These are phyloP conservation scores for Draba incana DNA, from an alignment of 345 rosid species.

Conservation along the genomic window DNA sequence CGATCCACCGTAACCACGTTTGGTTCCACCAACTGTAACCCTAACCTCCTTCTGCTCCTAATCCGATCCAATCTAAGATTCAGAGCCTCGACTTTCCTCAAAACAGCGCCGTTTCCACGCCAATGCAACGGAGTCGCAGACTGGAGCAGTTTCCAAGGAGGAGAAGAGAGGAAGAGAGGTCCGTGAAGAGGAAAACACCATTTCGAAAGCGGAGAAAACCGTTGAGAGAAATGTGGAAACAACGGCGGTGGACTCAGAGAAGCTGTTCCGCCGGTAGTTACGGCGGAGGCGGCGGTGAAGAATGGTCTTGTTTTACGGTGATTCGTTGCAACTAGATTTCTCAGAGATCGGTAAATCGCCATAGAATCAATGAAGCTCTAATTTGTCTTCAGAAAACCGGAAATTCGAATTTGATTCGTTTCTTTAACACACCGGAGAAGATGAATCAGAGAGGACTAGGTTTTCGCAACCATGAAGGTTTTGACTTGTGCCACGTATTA, in stretches of 20 bases:
- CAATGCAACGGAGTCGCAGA: slow-evolving; percentile 71
- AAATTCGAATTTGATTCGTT: slow-evolving; percentile 19
- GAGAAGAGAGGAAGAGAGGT: slow-evolving; percentile 73
- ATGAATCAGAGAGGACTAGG: slow-evolving; percentile 25
- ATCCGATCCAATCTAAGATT: slow-evolving; percentile 51
- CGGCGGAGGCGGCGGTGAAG: slow-evolving; percentile 43
- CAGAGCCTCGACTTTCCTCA: slow-evolving; percentile 60
- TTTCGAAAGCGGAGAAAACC: slow-evolving; percentile 49
- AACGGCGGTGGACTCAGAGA: slow-evolving; percentile 44
- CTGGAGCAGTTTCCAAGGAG: slow-evolving; percentile 92
- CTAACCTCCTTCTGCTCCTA: slow-evolving; percentile 42
- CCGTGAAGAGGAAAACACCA: slow-evolving; percentile 76
- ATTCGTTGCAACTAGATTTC: slow-evolving; percentile 41
- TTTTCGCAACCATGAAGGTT: slow-evolving; percentile 26
- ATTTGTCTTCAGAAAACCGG: slow-evolving; percentile 11
- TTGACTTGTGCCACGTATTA: slow-evolving; percentile 37
- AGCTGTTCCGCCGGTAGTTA: slow-evolving; percentile 32
- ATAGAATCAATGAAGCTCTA: slow-evolving; percentile 42
- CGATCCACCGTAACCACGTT: slow-evolving; percentile 30
- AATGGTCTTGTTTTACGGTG: slow-evolving; percentile 44
- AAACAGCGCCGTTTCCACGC: slow-evolving; percentile 54
- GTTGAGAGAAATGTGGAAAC: slow-evolving; percentile 34
- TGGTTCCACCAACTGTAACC: slow-evolving; percentile 31
- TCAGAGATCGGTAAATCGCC: slow-evolving; percentile 61
- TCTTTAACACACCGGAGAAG: slow-evolving; percentile 5